Evolutionary conservation across 495 filamentous ascomycete species (phyloP), one percentile per base, ranked within the genome.

Genomic region (Lentithecium fluviatile): DNA sequence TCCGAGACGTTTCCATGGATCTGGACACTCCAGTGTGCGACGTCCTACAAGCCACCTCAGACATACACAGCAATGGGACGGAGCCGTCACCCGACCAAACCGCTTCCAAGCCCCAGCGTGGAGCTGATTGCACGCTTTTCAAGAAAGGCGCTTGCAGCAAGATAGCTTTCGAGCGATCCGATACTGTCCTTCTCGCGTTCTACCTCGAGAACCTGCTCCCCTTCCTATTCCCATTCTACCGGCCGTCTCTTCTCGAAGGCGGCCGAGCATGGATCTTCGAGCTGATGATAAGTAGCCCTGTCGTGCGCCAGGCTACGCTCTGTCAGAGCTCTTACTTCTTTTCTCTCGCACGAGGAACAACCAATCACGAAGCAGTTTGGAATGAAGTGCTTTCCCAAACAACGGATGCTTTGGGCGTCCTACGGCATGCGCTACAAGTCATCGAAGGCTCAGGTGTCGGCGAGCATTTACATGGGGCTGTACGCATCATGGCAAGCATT

Each of bases 141-240:
- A 48, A 49, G 47, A 58, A 63, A 29, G 46, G 65, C 10, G 19
- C 45, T 50, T 46, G 42, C 37, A 43, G 37, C 46, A 65, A 32
- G 24, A 53, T 60, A 56, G 37, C 53, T 8, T 74, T 72, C 45
- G 56, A 57, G 43, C 69, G 65, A 62, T 70, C 69, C 45, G 67
- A 71, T 20, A 54, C 57, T 36, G 25, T 66, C 38, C 57, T 71
- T 36, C 23, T 77, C 51, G 77, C 76, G 74, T 73, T 81, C 34
- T 83, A 83, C 58, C 66, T 84, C 40, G 80, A 84, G 52, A 71
- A 78, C 43, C 65, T 81, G 25, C 67, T 81, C 42, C 80, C 80
- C 2, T 82, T 81, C 52, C 67, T 82, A 6, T 83, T 79, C 57
- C 82, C 80, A 21, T 83, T 82, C 65, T 83, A 82, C 69, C 73